A percentile compares a stretch with the other conserved stretches of the same genome.
Evolutionary conservation across 495 filamentous ascomycete genomes (phyloP).

Genomic region (Aspergillus funiculosus): DNA sequence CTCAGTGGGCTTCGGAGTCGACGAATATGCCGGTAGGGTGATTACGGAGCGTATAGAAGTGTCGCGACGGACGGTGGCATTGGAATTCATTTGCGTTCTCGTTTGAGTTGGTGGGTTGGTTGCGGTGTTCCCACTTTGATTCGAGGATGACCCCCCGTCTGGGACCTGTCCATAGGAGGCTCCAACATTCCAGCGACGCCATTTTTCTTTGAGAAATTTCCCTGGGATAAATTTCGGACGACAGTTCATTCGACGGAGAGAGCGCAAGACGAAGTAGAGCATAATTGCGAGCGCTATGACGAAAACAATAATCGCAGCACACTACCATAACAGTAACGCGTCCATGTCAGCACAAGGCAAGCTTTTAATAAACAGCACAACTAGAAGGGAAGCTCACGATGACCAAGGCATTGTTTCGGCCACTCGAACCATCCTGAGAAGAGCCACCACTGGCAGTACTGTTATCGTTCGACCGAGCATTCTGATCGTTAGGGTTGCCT

Average conservation of each 20-base stretch:
- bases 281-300: conserved; percentile 37
- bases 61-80: conserved; percentile 61
- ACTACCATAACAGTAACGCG: conserved; percentile 14
- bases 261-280: conserved; percentile 43
- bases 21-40: conserved; percentile 78
- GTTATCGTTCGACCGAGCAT: not conserved
- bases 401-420: conserved; percentile 14
- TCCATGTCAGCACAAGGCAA: not conserved
- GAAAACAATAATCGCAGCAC: conserved; percentile 34
- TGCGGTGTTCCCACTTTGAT: conserved; percentile 22
- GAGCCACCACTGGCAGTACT: not conserved
- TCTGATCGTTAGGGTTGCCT: too few relatives aligned
- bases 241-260: conserved; percentile 43
- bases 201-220: conserved; percentile 51
- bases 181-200: conserved; percentile 54
- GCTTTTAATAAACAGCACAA: not conserved
- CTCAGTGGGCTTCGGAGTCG: conserved; percentile 65
- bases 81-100: conserved; percentile 28
- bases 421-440: not conserved
- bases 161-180: conserved; percentile 37
- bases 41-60: conserved; percentile 86
- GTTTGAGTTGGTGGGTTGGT: conserved; percentile 19
- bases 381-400: conserved; percentile 16
- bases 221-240: conserved; percentile 56
- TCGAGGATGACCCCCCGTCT: conserved; percentile 22